Conservation (phyloP, 1,284 basidiomycete species). For the Schizophyllum amplum region DNA sequence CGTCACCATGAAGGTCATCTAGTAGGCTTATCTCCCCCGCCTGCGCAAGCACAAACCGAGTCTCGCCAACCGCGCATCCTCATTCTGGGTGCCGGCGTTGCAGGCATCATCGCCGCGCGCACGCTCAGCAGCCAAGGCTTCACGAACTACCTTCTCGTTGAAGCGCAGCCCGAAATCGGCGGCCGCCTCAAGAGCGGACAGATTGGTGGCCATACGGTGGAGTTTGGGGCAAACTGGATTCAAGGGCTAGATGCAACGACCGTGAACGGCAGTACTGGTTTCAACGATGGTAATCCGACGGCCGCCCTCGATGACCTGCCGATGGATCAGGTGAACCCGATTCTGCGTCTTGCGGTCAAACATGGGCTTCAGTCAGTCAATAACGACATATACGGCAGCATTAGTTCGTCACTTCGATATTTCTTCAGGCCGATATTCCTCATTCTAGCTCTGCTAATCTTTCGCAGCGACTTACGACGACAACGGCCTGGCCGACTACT, state of each 20-base stretch:
- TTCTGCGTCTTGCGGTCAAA: constrained; percentile 51
- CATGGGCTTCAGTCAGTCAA: constrained; percentile 40
- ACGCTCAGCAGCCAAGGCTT: constrained; percentile 51
- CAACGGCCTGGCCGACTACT: constrained; percentile 38
- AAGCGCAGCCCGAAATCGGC: constrained; percentile 51
- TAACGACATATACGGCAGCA: constrained; percentile 39
- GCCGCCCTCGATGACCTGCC: too few species aligned
- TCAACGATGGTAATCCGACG: not conserved
- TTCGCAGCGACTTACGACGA: constrained; percentile 28
- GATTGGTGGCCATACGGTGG: constrained; percentile 43
- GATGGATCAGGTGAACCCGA: constrained; percentile 49
- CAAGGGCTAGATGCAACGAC: constrained; percentile 47
- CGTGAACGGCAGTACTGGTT: not conserved
- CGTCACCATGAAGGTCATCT: too few species aligned
- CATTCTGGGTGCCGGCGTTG: constrained; percentile 51
- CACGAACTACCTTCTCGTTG: constrained; percentile 52
- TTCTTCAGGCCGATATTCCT: too few species aligned
- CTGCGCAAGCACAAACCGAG: not conserved
- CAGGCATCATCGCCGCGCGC: constrained; percentile 59
- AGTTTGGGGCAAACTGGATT: constrained; percentile 66
- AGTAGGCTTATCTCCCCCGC: not conserved
- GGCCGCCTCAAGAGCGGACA: constrained; percentile 45
- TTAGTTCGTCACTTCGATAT: constrained; percentile 31
- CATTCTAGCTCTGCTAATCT: too few species aligned
- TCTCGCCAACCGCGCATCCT: constrained; percentile 15